These are phyloP conservation scores for Cordyceps pruinosa DNA, from an alignment of 2,329 filamentous ascomycete genomes.

Conservation along the genomic window DNA sequence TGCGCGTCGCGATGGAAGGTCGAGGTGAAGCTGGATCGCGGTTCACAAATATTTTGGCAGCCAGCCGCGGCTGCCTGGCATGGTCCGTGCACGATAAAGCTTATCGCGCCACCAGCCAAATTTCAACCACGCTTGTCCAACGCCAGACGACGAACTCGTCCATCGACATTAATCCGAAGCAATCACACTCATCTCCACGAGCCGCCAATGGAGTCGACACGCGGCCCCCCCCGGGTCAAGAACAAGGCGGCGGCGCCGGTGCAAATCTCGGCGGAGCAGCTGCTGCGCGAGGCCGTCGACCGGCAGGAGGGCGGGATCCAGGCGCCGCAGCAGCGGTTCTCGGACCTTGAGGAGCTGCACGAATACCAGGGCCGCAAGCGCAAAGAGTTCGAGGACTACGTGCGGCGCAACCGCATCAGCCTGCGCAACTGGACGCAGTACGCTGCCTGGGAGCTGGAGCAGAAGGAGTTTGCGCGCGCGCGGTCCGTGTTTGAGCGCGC, in stretches of 20 bases:
- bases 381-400: slow-evolving; percentile 97
- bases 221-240: slow-evolving; percentile 92
- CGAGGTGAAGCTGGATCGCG: neutral
- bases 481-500: slow-evolving; percentile 92
- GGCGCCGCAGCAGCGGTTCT: slow-evolving; percentile 89
- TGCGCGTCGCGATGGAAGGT: slow-evolving; percentile 2
- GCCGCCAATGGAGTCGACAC: slow-evolving; percentile 72
- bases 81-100: slow-evolving; percentile 12
- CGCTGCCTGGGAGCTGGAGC: slow-evolving; percentile 93
- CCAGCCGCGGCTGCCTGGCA: slow-evolving; percentile 3
- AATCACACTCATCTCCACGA: neutral
- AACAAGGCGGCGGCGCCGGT: slow-evolving; percentile 92
- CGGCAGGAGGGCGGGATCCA: slow-evolving; percentile 84
- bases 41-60: slow-evolving; percentile 11
- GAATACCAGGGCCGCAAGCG: slow-evolving; percentile 94
- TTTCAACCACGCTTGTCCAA: neutral
- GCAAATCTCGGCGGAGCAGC: slow-evolving; percentile 93
- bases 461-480: slow-evolving; percentile 91
- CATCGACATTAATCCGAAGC: slow-evolving; percentile 2
- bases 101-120: slow-evolving; percentile 8
- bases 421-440: slow-evolving; percentile 99
- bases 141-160: neutral
- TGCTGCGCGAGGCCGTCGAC: slow-evolving; percentile 94
- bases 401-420: slow-evolving; percentile 86
- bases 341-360: slow-evolving; percentile 94